A percentile compares a stretch with the other conserved stretches of the same genome.
Evolutionary conservation across 2,329 filamentous ascomycete genomes (phyloP).

Genomic region (Colletotrichum caudatum): DNA sequence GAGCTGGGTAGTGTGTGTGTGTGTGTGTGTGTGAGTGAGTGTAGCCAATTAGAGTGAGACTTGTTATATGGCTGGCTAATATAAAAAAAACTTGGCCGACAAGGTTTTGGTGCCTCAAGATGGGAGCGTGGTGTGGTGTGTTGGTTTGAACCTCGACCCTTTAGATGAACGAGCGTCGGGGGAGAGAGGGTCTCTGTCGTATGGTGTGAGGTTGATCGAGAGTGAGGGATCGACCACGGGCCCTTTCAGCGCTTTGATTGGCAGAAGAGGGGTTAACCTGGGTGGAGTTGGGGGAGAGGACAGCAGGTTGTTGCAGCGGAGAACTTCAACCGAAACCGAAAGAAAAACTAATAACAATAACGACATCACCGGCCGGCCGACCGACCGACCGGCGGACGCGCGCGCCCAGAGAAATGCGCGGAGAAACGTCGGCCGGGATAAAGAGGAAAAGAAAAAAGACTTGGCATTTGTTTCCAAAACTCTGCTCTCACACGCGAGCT

Average conservation of each 20-base stretch:
- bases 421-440: constrained; percentile 18
- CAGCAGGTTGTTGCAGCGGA: not conserved
- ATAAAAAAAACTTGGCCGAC: not conserved
- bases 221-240: constrained; percentile 12
- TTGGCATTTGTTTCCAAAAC: constrained; percentile 16
- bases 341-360: not conserved
- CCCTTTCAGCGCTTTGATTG: constrained; percentile 7
- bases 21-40: not conserved
- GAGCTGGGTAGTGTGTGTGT: not conserved
- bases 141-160: not conserved
- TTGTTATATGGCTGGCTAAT: not conserved
- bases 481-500: not conserved
- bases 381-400: not conserved
- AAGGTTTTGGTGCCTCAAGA: not conserved
- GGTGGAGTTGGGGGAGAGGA: constrained; percentile 1
- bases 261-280: not conserved
- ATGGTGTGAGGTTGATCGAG: constrained; percentile 24
- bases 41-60: not conserved
- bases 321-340: not conserved
- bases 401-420: constrained; percentile 1
- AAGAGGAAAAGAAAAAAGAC: too few species aligned
- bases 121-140: not conserved
- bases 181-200: constrained; percentile 2
- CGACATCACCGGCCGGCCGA: not conserved
- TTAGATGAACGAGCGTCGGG: constrained; percentile 3